A percentile compares a stretch with the other conserved stretches of the same genome.
Evolutionary conservation across 495 filamentous ascomycete genomes (phyloP).

Genomic region (Terfezia boudieri): DNA sequence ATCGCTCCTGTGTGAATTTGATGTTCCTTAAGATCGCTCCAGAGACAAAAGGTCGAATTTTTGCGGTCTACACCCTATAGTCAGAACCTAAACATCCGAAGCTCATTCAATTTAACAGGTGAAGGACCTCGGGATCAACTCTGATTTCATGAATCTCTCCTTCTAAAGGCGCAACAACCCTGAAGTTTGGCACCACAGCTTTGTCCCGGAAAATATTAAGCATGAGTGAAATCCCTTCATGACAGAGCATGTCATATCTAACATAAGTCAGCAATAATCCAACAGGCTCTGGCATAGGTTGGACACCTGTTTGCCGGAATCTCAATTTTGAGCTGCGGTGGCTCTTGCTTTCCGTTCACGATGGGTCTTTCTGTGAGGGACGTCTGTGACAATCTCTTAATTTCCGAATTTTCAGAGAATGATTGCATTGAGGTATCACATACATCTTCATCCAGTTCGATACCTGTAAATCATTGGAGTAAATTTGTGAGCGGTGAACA

Average conservation of each 20-base stretch:
- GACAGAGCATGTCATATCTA: constrained; percentile 96
- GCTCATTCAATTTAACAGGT: not conserved
- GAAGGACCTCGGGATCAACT: constrained; percentile 43
- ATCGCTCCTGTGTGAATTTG: constrained; percentile 71
- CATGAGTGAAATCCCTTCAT: constrained; percentile 89
- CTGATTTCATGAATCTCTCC: constrained; percentile 59
- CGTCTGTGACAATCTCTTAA: constrained; percentile 22
- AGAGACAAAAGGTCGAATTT: constrained; percentile 66
- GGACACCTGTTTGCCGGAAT: constrained; percentile 73
- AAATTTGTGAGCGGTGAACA: constrained; percentile 18
- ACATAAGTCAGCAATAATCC: not conserved
- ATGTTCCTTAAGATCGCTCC: constrained; percentile 72
- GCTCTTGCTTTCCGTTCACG: constrained; percentile 57
- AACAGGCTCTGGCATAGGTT: constrained; percentile 1
- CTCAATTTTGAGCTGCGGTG: constrained; percentile 90
- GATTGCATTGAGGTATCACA: not conserved
- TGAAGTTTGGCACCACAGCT: constrained; percentile 52
- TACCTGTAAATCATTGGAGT: constrained; percentile 27
- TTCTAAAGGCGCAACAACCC: constrained; percentile 41
- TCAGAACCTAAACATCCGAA: not conserved
- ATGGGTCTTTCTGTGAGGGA: constrained; percentile 49
- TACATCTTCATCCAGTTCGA: constrained; percentile 93
- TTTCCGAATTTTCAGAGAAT: not conserved
- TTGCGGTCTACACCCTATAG: constrained; percentile 32
- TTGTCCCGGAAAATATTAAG: constrained; percentile 81